Evolutionary conservation across 2,329 filamentous ascomycete genomes (phyloP).

Genomic region (Zymoseptoria brevis): DNA sequence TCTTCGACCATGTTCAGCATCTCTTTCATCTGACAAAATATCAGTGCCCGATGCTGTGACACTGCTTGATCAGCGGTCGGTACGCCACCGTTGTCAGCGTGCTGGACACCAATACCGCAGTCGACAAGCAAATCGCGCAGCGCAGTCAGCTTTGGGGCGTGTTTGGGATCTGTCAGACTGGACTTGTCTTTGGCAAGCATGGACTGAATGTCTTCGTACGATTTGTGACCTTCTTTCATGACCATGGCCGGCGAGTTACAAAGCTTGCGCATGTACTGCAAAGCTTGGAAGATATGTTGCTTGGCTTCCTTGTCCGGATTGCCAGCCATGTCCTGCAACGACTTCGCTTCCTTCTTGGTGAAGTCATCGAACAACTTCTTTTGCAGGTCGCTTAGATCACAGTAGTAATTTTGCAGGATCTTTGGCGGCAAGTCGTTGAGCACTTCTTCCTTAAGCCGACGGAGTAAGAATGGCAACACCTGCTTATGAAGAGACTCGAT

Average conservation of each 20-base stretch:
- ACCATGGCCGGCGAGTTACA: slow-evolving; percentile 97
- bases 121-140: slow-evolving; percentile 92
- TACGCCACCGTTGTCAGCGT: slow-evolving; percentile 35
- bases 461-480: slow-evolving; percentile 89
- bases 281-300: slow-evolving; percentile 96
- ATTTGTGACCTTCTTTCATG: slow-evolving; percentile 85
- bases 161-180: slow-evolving; percentile 71
- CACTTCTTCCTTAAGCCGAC: slow-evolving; percentile 95
- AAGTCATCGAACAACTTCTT: slow-evolving; percentile 96
- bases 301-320: slow-evolving; percentile 87
- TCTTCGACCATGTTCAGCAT: slow-evolving; percentile 99
- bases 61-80: slow-evolving; percentile 66
- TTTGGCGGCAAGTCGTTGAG: slow-evolving; percentile 93
- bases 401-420: slow-evolving; percentile 99
- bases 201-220: slow-evolving; percentile 80
- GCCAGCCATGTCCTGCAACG: slow-evolving; percentile 73
- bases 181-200: slow-evolving; percentile 72
- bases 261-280: slow-evolving; percentile 99
- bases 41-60: slow-evolving; percentile 87
- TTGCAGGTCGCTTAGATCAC: slow-evolving; percentile 90
- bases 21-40: slow-evolving; percentile 99
- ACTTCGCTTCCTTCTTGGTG: slow-evolving; percentile 83
- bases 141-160: slow-evolving; percentile 88
- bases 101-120: slow-evolving; percentile 83
- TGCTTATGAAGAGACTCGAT: slow-evolving; percentile 99